Evolutionary conservation across 2,329 filamentous ascomycete genomes (phyloP), one percentile per base, ranked within the genome.

Genomic region (Colletotrichum noveboracense): DNA sequence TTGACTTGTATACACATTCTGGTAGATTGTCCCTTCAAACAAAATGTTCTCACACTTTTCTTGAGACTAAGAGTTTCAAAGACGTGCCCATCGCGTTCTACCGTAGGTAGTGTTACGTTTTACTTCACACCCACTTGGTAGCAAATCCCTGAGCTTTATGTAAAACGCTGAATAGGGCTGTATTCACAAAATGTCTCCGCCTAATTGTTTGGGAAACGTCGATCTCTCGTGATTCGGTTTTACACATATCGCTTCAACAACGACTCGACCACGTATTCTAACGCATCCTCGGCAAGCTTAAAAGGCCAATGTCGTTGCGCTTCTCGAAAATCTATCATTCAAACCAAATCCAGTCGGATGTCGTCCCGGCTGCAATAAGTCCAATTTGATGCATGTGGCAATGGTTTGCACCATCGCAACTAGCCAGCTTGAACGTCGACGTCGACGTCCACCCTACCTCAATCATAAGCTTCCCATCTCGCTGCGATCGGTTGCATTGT

Each of bases 121-220:
- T 4, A 12, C 1, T 48, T 48, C 18, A 3, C 18, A n/a, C 18
- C 5, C 18, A 7, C 18, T 48, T n/a, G 0, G 6, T n/a, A 6
- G 4, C 4, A 0, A 12, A n/a, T 3, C 38, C 9, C 10, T 1
- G 5, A 0, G 7, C 12, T 7, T 12, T 21, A 7, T 18, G 9
- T 6, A 1, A 48, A 12, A 48, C 0, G 18, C 38, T 48, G 18
- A 1, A 48, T 1, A n/a, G 9, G 38, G 9, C 18, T 8, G 5
- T n/a, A 48, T 48, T 48, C 18, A 12, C 6, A 48, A n/a, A 48
- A 9, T 1, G 5, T 43, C 1, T n/a, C 38, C 18, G 8, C 18
- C 5, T 3, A 7, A 48, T n/a, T 12, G 0, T 12, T 21, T 4
- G 18, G 38, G 0, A 12, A n/a, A 21, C n/a, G 18, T n/a, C 38